Percentiles rank a stretch among this genome's conserved stretches.
Evolutionary conservation across 1,284 basidiomycete species (phyloP).

Genomic region (Hemileia vastatrix): DNA sequence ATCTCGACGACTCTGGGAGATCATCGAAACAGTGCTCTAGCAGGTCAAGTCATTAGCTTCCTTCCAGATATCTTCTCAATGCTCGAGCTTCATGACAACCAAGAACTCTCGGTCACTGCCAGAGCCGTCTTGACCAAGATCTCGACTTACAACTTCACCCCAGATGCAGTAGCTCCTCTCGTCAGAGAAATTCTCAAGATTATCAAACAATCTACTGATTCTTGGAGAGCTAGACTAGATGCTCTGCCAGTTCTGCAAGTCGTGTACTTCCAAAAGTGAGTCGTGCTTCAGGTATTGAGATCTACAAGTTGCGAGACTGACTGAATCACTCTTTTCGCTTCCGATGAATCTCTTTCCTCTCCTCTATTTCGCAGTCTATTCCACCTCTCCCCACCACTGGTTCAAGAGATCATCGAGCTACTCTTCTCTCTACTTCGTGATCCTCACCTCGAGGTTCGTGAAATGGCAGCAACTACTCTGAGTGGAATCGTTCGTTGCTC

Average conservation of each 20-base stretch:
- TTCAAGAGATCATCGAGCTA: constrained; percentile 36
- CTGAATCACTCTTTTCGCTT: no score
- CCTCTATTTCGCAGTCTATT: constrained; percentile 58
- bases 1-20: constrained; percentile 40
- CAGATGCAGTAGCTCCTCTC: constrained; percentile 20
- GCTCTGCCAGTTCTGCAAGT: constrained; percentile 53
- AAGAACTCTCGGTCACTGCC: constrained; percentile 42
- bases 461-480: constrained; percentile 78
- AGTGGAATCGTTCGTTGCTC: constrained; percentile 86
- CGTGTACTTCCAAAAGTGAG: constrained; percentile 54
- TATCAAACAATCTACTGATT: constrained; percentile 30
- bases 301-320: no score
- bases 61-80: constrained; percentile 46
- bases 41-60: constrained; percentile 34
- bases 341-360: constrained; percentile 74
- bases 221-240: constrained; percentile 49
- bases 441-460: constrained; percentile 85
- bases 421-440: constrained; percentile 73
- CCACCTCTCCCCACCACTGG: constrained; percentile 27
- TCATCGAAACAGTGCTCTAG: constrained; percentile 36
- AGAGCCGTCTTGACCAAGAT: constrained; percentile 35
- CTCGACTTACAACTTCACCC: constrained; percentile 32
- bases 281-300: neutral
- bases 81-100: constrained; percentile 46
- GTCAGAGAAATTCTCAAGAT: constrained; percentile 33